phyloP scores from a whole-genome alignment of 1,139 yeast genomes.

The Martiniozyma asiatica region DNA sequence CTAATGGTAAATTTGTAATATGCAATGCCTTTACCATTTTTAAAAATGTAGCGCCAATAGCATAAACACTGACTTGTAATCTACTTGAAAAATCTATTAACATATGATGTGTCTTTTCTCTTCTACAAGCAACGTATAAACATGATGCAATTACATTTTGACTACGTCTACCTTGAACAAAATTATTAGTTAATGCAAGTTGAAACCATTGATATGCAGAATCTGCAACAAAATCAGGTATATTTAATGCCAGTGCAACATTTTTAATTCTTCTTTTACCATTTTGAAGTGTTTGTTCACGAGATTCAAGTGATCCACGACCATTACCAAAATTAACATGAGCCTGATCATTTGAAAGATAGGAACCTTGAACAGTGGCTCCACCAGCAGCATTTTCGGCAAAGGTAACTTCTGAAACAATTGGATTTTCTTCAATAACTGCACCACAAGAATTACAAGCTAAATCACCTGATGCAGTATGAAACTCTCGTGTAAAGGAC shows the following conservation, averaged over 20 bases:
- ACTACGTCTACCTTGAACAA: constrained; percentile 90
- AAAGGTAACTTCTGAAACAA: constrained; percentile 89
- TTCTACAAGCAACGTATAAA: constrained; percentile 85
- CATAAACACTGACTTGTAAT: constrained; percentile 81
- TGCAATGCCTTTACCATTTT: constrained; percentile 78
- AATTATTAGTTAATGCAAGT: constrained; percentile 72
- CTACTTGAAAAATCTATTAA: constrained; percentile 87
- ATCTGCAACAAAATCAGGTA: constrained; percentile 76
- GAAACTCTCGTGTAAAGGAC: constrained; percentile 33
- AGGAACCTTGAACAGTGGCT: constrained; percentile 90
- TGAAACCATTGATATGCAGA: constrained; percentile 85
- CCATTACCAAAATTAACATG: constrained; percentile 60
- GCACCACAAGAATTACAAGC: constrained; percentile 78
- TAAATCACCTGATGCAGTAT: constrained; percentile 60
- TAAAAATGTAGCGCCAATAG: constrained; percentile 89
- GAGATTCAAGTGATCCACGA: constrained; percentile 61
- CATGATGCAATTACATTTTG: constrained; percentile 95
- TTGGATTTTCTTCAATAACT: constrained; percentile 84
- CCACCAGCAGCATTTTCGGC: constrained; percentile 91
- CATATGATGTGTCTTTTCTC: constrained; percentile 87
- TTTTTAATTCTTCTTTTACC: constrained; percentile 69
- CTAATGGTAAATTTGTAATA: constrained; percentile 66
- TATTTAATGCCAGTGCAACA: constrained; percentile 65
- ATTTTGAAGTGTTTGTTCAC: constrained; percentile 78
- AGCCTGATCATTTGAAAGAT: constrained; percentile 79